A percentile compares a stretch with the other conserved stretches of the same genome.
These are phyloP conservation scores for Colletotrichum navitas DNA, from an alignment of 2,329 filamentous ascomycete genomes.

Conservation along the genomic window DNA sequence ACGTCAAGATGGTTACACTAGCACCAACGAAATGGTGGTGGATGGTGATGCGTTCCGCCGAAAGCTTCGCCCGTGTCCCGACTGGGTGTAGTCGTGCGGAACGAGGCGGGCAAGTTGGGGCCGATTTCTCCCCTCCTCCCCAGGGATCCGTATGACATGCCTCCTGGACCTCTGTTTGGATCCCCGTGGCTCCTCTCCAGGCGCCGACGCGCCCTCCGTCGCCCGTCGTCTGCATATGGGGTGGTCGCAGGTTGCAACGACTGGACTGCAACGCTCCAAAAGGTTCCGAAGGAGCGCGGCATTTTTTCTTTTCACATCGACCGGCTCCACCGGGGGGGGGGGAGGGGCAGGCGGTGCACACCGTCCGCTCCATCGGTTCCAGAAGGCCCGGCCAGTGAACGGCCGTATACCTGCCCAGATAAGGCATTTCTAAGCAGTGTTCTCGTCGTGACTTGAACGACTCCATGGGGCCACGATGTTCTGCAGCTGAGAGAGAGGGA, in stretches of 20 bases:
- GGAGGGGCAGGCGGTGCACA: slow-evolving; percentile 20
- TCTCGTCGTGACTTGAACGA: slow-evolving; percentile 6
- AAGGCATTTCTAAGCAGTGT: slow-evolving; percentile 30
- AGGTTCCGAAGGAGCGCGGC: slow-evolving; percentile 27
- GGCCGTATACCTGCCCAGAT: slow-evolving; percentile 7
- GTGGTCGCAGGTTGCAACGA: slow-evolving; percentile 9
- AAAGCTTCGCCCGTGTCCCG: slow-evolving; percentile 8
- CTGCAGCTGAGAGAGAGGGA: slow-evolving; percentile 6
- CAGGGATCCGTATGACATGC: slow-evolving; percentile 8
- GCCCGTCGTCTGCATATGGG: slow-evolving; percentile 6
- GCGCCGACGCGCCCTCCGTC: slow-evolving; percentile 18
- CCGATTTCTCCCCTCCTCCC: not conserved
- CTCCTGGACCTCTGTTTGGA: not conserved
- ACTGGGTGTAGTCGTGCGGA: slow-evolving; percentile 29
- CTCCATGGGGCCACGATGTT: slow-evolving; percentile 7
- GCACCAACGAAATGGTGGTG: slow-evolving; percentile 19
- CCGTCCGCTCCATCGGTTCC: slow-evolving; percentile 33
- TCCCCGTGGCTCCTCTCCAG: slow-evolving; percentile 5
- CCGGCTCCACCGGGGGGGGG: slow-evolving; percentile 27
- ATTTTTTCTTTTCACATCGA: slow-evolving; percentile 23
- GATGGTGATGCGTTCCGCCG: slow-evolving; percentile 27
- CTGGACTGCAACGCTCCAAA: slow-evolving; percentile 26
- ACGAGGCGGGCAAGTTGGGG: slow-evolving; percentile 15
- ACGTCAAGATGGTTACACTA: slow-evolving; percentile 37
- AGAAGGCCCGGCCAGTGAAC: slow-evolving; percentile 26